Evolutionary conservation across 257 asterid genomes (phyloP).

Genomic region (Solanum phureja): DNA sequence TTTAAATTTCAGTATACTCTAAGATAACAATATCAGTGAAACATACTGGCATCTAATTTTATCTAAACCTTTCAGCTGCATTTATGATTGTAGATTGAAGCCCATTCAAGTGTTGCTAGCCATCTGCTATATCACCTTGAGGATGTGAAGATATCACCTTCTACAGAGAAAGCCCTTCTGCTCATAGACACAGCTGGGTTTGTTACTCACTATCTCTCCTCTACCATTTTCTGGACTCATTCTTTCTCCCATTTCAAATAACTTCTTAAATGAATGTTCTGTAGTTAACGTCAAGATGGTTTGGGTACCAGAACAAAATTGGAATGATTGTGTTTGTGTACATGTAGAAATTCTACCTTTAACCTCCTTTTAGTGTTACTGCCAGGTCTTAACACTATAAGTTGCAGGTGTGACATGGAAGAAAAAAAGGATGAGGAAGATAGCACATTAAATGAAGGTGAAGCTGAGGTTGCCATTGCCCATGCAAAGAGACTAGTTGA

Average conservation of each 20-base stretch:
- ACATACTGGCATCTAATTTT: neutral
- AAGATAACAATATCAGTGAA: neutral
- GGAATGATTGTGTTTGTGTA: neutral
- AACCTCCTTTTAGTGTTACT: neutral
- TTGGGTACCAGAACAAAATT: neutral
- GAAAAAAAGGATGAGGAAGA: constrained; percentile 97
- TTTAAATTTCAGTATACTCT: neutral
- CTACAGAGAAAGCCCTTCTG: constrained; percentile 78
- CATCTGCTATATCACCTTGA: constrained; percentile 67
- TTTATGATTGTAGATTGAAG: constrained; percentile 51
- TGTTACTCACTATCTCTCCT: neutral
- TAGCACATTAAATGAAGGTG: constrained; percentile 90
- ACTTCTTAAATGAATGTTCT: neutral
- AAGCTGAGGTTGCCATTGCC: constrained; percentile 79
- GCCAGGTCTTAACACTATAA: neutral
- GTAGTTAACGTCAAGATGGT: neutral
- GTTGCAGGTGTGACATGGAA: constrained; percentile 88
- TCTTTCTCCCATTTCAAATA: neutral
- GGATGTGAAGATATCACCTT: constrained; percentile 68
- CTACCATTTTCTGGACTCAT: neutral
- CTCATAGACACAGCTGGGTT: constrained; percentile 95
- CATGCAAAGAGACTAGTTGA: constrained; percentile 86
- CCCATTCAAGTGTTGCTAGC: constrained; percentile 81
- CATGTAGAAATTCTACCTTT: neutral
- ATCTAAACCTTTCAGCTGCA: constrained; percentile 6